Percentiles rank a stretch among this genome's conserved stretches.
phyloP scores from a whole-genome alignment of 2,329 filamentous ascomycete genomes.

The Coniochaeta hoffmannii region DNA sequence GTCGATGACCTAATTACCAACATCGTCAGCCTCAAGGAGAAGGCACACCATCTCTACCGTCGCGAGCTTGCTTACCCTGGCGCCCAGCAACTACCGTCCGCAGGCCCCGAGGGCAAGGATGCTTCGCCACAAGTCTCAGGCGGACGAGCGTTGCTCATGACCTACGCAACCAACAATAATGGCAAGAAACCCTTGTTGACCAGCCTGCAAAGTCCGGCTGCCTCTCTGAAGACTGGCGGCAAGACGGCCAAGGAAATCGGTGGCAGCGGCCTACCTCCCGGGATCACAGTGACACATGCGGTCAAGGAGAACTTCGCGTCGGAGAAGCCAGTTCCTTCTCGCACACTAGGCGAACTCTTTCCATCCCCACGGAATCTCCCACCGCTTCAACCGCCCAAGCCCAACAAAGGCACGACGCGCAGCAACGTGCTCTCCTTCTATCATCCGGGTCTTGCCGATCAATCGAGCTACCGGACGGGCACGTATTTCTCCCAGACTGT shows the following conservation, averaged over 20 bases:
- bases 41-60: constrained; percentile 54
- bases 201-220: constrained; percentile 57
- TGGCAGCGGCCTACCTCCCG: constrained; percentile 64
- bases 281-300: constrained; percentile 63
- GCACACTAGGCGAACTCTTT: constrained; percentile 68
- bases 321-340: constrained; percentile 43
- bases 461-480: constrained; percentile 43
- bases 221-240: constrained; percentile 16
- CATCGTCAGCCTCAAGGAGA: constrained; percentile 51
- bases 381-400: constrained; percentile 63
- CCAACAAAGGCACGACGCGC: constrained; percentile 62
- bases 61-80: constrained; percentile 50
- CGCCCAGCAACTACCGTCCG: constrained; percentile 25
- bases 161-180: neutral
- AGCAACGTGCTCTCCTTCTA: constrained; percentile 33
- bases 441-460: constrained; percentile 35
- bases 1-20: constrained; percentile 31
- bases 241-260: constrained; percentile 38
- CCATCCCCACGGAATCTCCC: constrained; percentile 59
- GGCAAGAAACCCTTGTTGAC: constrained; percentile 68
- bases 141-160: constrained; percentile 26
- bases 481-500: constrained; percentile 62
- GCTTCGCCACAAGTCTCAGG: constrained; percentile 27
- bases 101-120: constrained; percentile 29
- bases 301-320: constrained; percentile 34